A percentile compares a stretch with the other conserved stretches of the same genome.
Conservation (phyloP, 371 early-diverging fungal genomes). For the Chytridium lagenaria region DNA sequence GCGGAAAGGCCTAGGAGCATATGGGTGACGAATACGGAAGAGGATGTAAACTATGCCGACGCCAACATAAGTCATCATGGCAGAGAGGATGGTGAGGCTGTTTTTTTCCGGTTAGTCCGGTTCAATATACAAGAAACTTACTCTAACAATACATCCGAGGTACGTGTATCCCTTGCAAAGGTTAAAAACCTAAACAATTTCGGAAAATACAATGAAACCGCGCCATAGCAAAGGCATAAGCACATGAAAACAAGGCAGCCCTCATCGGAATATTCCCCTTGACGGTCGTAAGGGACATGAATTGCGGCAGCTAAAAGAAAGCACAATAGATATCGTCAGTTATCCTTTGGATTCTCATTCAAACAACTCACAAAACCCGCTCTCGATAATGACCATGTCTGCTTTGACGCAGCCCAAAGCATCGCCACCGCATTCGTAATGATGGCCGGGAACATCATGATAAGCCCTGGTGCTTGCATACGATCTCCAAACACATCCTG, state of each 20-base stretch:
- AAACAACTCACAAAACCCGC: conserved; percentile 15
- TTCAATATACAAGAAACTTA: conserved; percentile 10
- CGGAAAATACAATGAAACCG: conserved; percentile 2
- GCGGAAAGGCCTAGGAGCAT: conserved; percentile 18
- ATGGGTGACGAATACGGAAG: conserved; percentile 9
- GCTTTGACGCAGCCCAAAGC: conserved; percentile 14
- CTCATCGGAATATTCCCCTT: not conserved
- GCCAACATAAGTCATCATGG: conserved; percentile 17
- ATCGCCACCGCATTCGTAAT: conserved; percentile 11
- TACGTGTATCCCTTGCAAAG: not conserved
- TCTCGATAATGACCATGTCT: conserved; percentile 16
- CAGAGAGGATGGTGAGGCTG: conserved; percentile 23
- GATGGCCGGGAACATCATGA: conserved; percentile 2
- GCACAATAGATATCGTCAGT: not conserved
- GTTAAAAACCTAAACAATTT: not conserved
- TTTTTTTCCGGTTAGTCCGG: no score
- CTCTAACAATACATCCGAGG: conserved; percentile 6
- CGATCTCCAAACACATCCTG: not conserved
- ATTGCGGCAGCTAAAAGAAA: conserved; percentile 10
- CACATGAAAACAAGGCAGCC: conserved; percentile 2
- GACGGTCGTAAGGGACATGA: conserved; percentile 5
- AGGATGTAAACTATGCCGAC: conserved; percentile 7
- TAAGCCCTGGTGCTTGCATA: not conserved
- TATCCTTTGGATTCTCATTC: no score
- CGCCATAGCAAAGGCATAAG: conserved; percentile 16